These are phyloP conservation scores for Amanita fuliginea DNA, from an alignment of 768 basidiomycete genomes.

Conservation along the genomic window DNA sequence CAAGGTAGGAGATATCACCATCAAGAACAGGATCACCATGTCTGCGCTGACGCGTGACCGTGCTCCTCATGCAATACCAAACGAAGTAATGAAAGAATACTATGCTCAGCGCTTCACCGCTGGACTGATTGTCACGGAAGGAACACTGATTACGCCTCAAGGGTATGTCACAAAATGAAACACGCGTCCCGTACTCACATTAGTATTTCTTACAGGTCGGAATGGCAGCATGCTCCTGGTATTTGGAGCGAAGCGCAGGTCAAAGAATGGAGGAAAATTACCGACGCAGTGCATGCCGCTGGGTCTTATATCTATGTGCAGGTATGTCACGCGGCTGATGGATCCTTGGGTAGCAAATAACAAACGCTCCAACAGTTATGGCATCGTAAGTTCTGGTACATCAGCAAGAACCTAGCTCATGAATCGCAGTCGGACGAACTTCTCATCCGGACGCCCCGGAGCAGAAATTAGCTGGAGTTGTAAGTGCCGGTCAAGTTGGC, in stretches of 20 bases:
- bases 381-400: constrained; percentile 20
- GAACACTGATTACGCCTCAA: constrained; percentile 27
- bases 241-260: constrained; percentile 36
- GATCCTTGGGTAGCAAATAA: not conserved
- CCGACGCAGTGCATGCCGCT: constrained; percentile 33
- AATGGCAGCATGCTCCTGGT: constrained; percentile 34
- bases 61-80: constrained; percentile 25
- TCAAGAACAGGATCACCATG: constrained; percentile 29
- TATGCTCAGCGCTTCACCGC: constrained; percentile 31
- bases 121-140: constrained; percentile 30
- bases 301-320: constrained; percentile 35
- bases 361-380: constrained; percentile 17
- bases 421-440: constrained; percentile 20
- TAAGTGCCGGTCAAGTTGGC: constrained; percentile 7
- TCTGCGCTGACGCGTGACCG: constrained; percentile 31
- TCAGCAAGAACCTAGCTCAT: not conserved
- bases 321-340: constrained; percentile 11
- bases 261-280: constrained; percentile 33
- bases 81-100: constrained; percentile 25
- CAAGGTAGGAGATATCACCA: constrained; percentile 22
- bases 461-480: constrained; percentile 24
- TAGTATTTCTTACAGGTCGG: constrained; percentile 19
- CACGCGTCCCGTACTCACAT: not conserved
- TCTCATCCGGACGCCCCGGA: constrained; percentile 27
- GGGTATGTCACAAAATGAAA: constrained; percentile 17